Conservation (phyloP, 768 basidiomycete species). For the Arthromyces matolae region DNA sequence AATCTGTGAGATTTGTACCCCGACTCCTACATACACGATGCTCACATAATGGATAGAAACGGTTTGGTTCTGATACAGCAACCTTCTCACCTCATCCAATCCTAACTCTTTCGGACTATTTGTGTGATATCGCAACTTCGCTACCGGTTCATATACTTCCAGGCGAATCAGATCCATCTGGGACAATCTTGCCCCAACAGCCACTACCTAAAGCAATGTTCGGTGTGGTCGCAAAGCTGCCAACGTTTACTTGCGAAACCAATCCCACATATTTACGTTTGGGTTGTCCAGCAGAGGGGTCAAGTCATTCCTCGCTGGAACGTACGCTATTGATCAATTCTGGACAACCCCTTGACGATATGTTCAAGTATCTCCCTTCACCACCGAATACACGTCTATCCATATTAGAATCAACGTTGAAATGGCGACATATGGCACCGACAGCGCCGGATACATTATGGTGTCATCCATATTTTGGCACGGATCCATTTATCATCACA, state of each 20-base stretch:
- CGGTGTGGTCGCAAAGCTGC: conserved; percentile 52
- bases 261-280: conserved; percentile 87
- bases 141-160: conserved; percentile 88
- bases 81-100: conserved; percentile 77
- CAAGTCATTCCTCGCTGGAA: conserved; percentile 23
- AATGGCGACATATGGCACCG: conserved; percentile 96
- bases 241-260: conserved; percentile 73
- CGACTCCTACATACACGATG: not conserved
- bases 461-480: conserved; percentile 90
- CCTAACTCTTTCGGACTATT: conserved; percentile 58
- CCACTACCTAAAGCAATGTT: conserved; percentile 92
- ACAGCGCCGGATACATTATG: conserved; percentile 98
- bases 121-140: conserved; percentile 71
- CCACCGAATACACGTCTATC: conserved; percentile 69
- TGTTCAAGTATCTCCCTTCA: conserved; percentile 85
- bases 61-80: conserved; percentile 59
- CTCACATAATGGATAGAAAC: conserved; percentile 42
- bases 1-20: conserved; percentile 42
- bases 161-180: conserved; percentile 85
- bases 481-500: conserved; percentile 87
- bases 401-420: conserved; percentile 74
- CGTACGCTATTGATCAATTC: conserved; percentile 78
- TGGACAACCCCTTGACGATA: conserved; percentile 92
- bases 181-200: conserved; percentile 89
- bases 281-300: conserved; percentile 27